Evolutionary conservation across 495 filamentous ascomycete genomes (phyloP), one percentile per base, ranked within the genome.

Genomic region (Thozetella sp.): DNA sequence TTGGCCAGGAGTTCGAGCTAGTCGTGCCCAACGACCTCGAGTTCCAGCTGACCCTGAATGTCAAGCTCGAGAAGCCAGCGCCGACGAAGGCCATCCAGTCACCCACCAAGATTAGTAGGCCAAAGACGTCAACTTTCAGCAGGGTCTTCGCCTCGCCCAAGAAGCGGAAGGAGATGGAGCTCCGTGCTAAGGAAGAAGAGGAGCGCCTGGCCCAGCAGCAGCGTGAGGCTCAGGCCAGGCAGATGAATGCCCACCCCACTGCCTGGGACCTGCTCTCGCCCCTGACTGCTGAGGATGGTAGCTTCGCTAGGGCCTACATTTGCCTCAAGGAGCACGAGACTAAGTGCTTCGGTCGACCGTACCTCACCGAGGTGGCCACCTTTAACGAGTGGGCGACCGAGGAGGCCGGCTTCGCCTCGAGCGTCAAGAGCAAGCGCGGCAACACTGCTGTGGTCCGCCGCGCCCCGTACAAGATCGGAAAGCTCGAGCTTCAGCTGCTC

Each of bases 371-470:
- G 62, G 83, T 97, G 52, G 89, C 93, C 19, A 93, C 92, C 69
- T 99, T 96, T 79, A 99, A 99, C 67, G 96, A 99, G 75, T 99
- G 95, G 95, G 96, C 95, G 12, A 86, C 88, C 17, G 95, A 99
- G 65, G 89, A 94, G 52, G 84, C 86, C 27, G 72, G 65, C 22
- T 78, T 80, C 43, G 83, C 87, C 13, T 86, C 82, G 51, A 96
- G 91, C 69, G 87, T 97, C 37, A 96, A 93, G 81, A 96, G 90
- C 77, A 97, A 96, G 80, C 90, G 92, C 61, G 77, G 83, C 22
- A 88, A 81, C 61, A 86, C 84, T 13, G 70, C 77, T 1, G 81
- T 88, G 40, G 76, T 86, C 19, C 78, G 84, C 26, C 85, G 86
- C 34, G 92, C 95, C 43, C 95, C 95, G 15, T 99, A 98, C 77